Base-by-base conservation (phyloP, 2,329 filamentous ascomycete genomes). In the Aureobasidium leucospermi region DNA sequence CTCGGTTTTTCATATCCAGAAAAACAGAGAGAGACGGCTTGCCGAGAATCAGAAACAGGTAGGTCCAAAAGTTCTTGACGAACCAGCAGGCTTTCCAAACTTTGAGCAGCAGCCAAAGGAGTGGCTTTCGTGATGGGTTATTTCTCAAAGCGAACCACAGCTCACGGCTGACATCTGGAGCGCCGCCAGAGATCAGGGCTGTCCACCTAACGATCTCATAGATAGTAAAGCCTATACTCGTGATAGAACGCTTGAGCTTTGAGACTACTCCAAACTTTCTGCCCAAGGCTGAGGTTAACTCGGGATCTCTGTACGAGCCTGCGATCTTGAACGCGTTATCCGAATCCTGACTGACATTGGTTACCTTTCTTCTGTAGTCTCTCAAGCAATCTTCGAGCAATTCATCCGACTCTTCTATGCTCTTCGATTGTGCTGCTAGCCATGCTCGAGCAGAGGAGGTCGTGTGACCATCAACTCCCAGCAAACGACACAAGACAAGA, bases 71-170 rank as follows among this genome's bases (percentile, higher is more conserved):
- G n/a, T 63, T 63, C 43, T 62, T 63, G 15, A 61, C 23, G 39
- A 34, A 55, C 62, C 60, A 63, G 48, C 62, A 63, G 8, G 58
- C 7, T 32, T 63, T 63, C 62, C 62, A 63, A 38, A 56, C 36
- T 39, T 63, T 61, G n/a, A 63, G 58, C 19, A 63, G 19, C 6
- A 31, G 42, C 62, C 62, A 63, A 10, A 63, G 47, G 9, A 55
- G 16, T 28, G 49, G 15, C 8, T 19, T 34, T 23, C 58, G 62
- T 6, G 56, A 41, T 19, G 47, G 45, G 11, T 58, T 55, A 6
- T 49, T 16, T 7, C 58, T 53, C 9, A 62, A 19, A 7, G 60
- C 53, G 39, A 58, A 62, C 60, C 62, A 61, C 15, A 63, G 42
- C 45, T 63, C 62, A 16, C 60, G 49, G 5, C 32, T 48, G 31